Percentiles rank a stretch among this genome's conserved stretches.
These are phyloP conservation scores for Parasarocladium wereldwijsianum DNA, from an alignment of 2,329 filamentous ascomycete genomes.

Conservation along the genomic window DNA sequence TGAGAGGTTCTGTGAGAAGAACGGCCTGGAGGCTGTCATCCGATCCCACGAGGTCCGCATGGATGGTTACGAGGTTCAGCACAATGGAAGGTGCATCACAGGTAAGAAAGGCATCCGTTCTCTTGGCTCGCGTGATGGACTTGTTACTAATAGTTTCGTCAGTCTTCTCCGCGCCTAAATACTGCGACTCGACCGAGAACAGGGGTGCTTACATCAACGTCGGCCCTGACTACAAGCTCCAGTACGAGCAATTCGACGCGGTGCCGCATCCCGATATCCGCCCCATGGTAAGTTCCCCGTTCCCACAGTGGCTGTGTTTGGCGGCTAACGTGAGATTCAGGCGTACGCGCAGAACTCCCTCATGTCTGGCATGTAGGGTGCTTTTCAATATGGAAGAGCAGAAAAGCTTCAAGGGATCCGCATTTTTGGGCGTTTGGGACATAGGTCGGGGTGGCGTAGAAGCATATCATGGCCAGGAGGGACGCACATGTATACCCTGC, in stretches of 20 bases:
- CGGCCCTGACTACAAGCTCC: slow-evolving; percentile 76
- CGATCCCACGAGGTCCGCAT: slow-evolving; percentile 96
- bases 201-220: slow-evolving; percentile 98
- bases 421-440: no score
- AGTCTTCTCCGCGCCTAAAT: slow-evolving; percentile 95
- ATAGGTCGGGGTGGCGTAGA: no score
- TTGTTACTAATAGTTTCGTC: slow-evolving; percentile 11
- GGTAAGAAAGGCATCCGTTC: slow-evolving; percentile 32
- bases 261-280: slow-evolving; percentile 92
- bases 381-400: no score
- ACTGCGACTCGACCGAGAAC: slow-evolving; percentile 96
- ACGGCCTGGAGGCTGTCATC: slow-evolving; percentile 87
- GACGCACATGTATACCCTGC: no score
- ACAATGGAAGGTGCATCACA: slow-evolving; percentile 89
- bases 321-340: slow-evolving; percentile 26
- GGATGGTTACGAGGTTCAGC: slow-evolving; percentile 98
- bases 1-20: slow-evolving; percentile 91
- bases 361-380: no score
- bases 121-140: neutral
- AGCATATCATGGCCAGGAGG: no score
- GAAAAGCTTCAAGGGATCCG: slow-evolving; percentile 1
- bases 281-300: slow-evolving; percentile 53
- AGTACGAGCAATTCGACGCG: slow-evolving; percentile 88
- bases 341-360: slow-evolving; percentile 77
- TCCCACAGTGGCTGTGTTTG: neutral